phyloP scores from a whole-genome alignment of 192 early-diverging fungal species.

The Cetraspora pellucida region DNA sequence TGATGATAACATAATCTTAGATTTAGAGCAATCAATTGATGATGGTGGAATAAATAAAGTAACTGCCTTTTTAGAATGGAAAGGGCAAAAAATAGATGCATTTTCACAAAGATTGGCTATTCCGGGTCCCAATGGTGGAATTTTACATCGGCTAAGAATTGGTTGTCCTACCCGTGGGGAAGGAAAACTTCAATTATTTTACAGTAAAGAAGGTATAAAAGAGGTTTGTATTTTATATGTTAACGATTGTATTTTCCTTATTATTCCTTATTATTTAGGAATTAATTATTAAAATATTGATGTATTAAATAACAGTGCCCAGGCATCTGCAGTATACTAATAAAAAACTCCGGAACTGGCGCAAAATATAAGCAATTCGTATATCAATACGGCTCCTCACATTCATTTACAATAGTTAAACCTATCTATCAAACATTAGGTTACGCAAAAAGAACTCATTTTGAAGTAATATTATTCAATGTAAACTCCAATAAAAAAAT shows the following conservation, averaged over 20 bases:
- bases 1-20: constrained; percentile 20
- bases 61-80: constrained; percentile 16
- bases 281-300: background rate
- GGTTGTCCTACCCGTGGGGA: constrained; percentile 16
- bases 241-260: background rate
- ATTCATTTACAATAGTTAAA: constrained; percentile 5
- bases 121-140: background rate
- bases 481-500: background rate
- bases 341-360: constrained; percentile 22
- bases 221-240: background rate
- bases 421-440: background rate
- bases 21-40: constrained; percentile 3
- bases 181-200: background rate
- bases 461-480: constrained; percentile 25
- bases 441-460: background rate
- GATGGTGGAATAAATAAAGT: background rate
- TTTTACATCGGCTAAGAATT: constrained; percentile 12
- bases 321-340: background rate
- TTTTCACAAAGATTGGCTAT: background rate
- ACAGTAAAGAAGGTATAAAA: background rate
- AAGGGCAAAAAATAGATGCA: background rate
- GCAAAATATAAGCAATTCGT: constrained; percentile 24
- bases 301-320: background rate
- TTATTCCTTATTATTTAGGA: background rate
- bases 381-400: background rate